phyloP scores from a whole-genome alignment of 208 protist species.

The Leishmania martiniquensis region DNA sequence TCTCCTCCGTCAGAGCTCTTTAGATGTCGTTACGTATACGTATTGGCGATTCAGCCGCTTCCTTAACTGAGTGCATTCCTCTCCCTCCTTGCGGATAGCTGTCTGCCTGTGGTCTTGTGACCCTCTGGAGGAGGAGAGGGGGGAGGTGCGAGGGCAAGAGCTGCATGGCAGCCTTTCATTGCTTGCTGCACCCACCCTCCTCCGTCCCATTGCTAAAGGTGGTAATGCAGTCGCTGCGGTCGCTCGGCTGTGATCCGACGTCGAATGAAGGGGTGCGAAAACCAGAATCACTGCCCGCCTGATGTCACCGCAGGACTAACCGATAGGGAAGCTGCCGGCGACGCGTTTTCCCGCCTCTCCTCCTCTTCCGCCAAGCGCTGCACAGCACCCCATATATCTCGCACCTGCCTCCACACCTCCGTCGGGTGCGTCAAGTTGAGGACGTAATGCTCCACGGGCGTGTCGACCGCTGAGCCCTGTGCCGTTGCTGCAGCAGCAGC shows the following conservation, averaged over 20 bases:
- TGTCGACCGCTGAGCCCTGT: slow-evolving; percentile 3
- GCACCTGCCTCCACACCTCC: slow-evolving; percentile 47
- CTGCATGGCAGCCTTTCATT: background rate
- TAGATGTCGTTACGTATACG: background rate
- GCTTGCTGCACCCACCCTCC: background rate
- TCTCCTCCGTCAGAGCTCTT: background rate
- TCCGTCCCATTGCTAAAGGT: no score
- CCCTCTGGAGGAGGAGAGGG: no score
- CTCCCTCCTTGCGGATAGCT: no score
- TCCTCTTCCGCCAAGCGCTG: slow-evolving; percentile 24
- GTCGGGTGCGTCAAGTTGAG: slow-evolving; percentile 69
- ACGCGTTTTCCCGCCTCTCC: background rate
- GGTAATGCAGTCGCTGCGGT: background rate
- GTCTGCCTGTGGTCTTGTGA: no score
- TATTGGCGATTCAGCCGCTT: background rate
- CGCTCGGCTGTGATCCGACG: background rate
- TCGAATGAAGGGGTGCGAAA: background rate
- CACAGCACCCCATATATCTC: slow-evolving; percentile 60
- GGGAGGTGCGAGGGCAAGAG: background rate
- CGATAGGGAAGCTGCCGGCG: background rate
- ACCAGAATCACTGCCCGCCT: background rate
- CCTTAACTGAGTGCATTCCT: background rate
- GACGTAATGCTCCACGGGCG: slow-evolving; percentile 55
- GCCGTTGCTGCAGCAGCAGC: background rate
- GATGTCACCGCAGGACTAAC: background rate